Conservation (phyloP, 352 stramenopile species). For the Phytophthora aleatoria region DNA sequence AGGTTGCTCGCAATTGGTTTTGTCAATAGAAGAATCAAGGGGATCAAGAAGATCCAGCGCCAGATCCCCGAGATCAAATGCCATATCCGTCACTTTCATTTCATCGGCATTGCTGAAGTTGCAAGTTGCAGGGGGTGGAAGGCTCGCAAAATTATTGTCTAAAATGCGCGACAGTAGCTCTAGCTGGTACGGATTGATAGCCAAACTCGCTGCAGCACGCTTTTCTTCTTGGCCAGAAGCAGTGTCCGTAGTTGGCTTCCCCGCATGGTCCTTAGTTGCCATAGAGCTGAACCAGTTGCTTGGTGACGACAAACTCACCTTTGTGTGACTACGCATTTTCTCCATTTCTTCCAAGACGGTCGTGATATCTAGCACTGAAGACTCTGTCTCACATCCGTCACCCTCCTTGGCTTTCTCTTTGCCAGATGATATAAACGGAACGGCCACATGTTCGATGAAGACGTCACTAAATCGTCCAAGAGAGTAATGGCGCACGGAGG, state of each 20-base stretch:
- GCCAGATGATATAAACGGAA: conserved; percentile 39
- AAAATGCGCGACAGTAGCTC: conserved; percentile 66
- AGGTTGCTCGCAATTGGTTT: neutral
- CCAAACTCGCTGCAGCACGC: conserved; percentile 18
- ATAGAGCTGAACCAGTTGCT: conserved; percentile 42
- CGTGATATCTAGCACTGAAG: conserved; percentile 44
- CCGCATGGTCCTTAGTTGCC: too few relatives aligned
- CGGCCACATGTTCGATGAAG: conserved; percentile 52
- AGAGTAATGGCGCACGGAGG: conserved; percentile 6
- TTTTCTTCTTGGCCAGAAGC: conserved; percentile 1
- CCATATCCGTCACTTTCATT: conserved; percentile 45
- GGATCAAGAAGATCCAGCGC: conserved; percentile 41
- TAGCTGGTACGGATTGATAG: conserved; percentile 64
- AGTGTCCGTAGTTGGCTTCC: neutral
- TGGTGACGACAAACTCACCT: conserved; percentile 38
- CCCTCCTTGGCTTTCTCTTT: conserved; percentile 26
- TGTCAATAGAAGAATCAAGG: conserved; percentile 15
- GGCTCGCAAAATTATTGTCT: conserved; percentile 60
- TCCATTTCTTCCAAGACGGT: conserved; percentile 59
- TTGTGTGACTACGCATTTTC: conserved; percentile 50
- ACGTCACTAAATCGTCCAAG: conserved; percentile 32
- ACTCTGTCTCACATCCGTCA: neutral
- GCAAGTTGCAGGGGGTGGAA: conserved; percentile 6
- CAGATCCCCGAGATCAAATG: conserved; percentile 54
- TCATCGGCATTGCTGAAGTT: conserved; percentile 39